Percentiles rank a stretch among this genome's conserved stretches.
Conservation (phyloP, 805 yeast species). For the Candida sanyiensis region DNA sequence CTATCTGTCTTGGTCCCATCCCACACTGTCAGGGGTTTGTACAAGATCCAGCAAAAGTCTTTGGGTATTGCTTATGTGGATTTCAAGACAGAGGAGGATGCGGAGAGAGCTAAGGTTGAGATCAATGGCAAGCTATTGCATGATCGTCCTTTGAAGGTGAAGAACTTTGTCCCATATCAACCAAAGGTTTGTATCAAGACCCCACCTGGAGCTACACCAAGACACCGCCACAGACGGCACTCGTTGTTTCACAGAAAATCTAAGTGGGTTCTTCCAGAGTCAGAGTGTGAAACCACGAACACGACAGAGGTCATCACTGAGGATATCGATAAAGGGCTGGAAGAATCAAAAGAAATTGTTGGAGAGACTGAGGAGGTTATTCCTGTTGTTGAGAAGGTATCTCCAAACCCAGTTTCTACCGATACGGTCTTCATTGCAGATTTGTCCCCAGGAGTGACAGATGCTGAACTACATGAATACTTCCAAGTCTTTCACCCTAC, state of each 20-base stretch:
- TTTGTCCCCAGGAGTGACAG: constrained; percentile 36
- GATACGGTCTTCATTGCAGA: constrained; percentile 43
- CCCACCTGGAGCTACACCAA: constrained; percentile 3
- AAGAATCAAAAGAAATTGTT: too few species aligned
- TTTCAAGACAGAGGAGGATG: constrained; percentile 59
- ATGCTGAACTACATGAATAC: constrained; percentile 39
- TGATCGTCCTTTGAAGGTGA: constrained; percentile 35
- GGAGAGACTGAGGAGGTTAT: constrained; percentile 1
- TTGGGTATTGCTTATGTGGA: constrained; percentile 80
- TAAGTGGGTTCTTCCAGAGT: neutral
- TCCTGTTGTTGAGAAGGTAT: neutral
- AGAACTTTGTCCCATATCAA: constrained; percentile 38
- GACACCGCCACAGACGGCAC: constrained; percentile 13
- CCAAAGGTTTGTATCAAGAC: constrained; percentile 23
- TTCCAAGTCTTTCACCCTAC: constrained; percentile 41
- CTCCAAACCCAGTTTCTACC: constrained; percentile 26
- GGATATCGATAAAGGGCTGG: neutral
- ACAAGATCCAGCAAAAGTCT: constrained; percentile 36
- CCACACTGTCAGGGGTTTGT: constrained; percentile 43
- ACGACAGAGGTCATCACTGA: constrained; percentile 1
- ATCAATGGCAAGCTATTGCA: constrained; percentile 56
- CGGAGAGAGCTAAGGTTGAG: constrained; percentile 55
- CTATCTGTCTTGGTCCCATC: constrained; percentile 47
- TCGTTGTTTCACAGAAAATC: constrained; percentile 9
- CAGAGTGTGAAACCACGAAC: constrained; percentile 1